Conservation (phyloP, 1,284 basidiomycete species). For the Sphaerobolus stellatus region DNA sequence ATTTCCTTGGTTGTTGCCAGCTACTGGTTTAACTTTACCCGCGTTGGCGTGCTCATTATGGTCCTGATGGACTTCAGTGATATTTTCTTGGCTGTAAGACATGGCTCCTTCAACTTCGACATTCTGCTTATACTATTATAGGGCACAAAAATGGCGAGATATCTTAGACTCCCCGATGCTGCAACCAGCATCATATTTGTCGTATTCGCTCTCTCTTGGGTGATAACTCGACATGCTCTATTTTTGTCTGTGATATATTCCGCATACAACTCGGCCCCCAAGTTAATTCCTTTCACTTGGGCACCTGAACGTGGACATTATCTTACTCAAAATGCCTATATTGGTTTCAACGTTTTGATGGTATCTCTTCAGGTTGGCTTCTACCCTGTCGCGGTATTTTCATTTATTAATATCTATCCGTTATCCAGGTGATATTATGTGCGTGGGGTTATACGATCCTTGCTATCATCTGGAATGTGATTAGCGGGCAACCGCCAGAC, state of each 20-base stretch:
- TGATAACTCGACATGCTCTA: constrained; percentile 80
- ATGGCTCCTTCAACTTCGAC: constrained; percentile 34
- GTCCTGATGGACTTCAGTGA: constrained; percentile 93
- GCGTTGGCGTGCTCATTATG: constrained; percentile 86
- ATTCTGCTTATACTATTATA: constrained; percentile 28
- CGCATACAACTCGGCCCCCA: constrained; percentile 49
- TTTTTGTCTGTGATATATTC: constrained; percentile 73
- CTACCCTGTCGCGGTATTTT: constrained; percentile 17
- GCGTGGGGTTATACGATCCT: constrained; percentile 88
- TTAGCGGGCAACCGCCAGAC: constrained; percentile 76
- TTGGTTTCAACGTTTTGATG: constrained; percentile 58
- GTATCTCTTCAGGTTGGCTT: constrained; percentile 57
- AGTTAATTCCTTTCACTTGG: constrained; percentile 56
- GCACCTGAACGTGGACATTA: constrained; percentile 58
- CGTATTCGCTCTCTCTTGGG: constrained; percentile 85
- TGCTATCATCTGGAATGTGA: constrained; percentile 76
- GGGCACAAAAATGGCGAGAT: constrained; percentile 93
- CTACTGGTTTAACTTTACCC: constrained; percentile 84
- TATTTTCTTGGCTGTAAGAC: constrained; percentile 87
- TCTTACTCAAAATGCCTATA: constrained; percentile 46
- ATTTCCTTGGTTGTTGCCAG: constrained; percentile 74
- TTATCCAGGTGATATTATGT: constrained; percentile 64
- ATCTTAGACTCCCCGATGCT: constrained; percentile 64
- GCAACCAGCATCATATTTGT: constrained; percentile 77
- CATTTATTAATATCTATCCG: constrained; percentile 15